Percentiles rank a stretch among this genome's conserved stretches.
Conservation (phyloP, 169 alveolate genomes). For the Plasmodium gaboni region DNA sequence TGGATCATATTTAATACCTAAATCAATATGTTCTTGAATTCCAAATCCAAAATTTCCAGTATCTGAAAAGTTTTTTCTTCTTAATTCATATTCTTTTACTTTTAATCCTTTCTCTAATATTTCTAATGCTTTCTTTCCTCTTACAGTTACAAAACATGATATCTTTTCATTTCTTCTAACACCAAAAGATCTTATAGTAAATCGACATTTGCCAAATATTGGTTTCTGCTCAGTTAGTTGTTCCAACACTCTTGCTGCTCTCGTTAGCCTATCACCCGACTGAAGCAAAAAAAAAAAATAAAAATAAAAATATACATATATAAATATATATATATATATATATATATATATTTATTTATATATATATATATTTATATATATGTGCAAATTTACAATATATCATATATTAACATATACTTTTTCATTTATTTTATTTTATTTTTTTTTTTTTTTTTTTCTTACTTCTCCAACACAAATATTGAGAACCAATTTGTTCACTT, state of each 20-base stretch:
- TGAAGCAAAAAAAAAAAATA: conserved; percentile 17
- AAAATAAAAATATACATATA: conserved; percentile 3
- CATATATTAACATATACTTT: background rate
- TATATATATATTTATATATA: conserved; percentile 35
- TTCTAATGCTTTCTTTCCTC: conserved; percentile 99
- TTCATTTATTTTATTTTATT: background rate
- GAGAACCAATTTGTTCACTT: conserved; percentile 97
- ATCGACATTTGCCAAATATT: conserved; percentile 96
- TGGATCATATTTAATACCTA: conserved; percentile 99
- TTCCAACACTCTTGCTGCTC: conserved; percentile 99
- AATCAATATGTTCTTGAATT: conserved; percentile 99
- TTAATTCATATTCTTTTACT: conserved; percentile 99
- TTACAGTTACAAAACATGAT: conserved; percentile 98
- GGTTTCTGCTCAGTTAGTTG: conserved; percentile 99
- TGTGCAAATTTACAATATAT: background rate
- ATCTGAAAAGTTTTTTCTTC: conserved; percentile 96
- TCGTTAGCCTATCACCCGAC: conserved; percentile 99
- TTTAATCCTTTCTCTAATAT: conserved; percentile 98
- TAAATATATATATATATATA: background rate
- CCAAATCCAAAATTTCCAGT: conserved; percentile 99
- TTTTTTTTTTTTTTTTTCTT: conserved; percentile 24
- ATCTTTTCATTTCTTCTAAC: conserved; percentile 99
- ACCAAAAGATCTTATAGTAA: conserved; percentile 98
- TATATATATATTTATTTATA: background rate
- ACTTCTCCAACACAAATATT: conserved; percentile 99